phyloP scores from a whole-genome alignment of 306 rosid genomes.

The peach (Prunus persica) region Prunus_persica_NCBIv2 NC_034013.1:12281501-12282000 shows the following conservation, averaged over 20 bases:
- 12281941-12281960: slow-evolving; percentile 51
- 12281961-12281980: slow-evolving; percentile 86
- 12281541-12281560: not conserved
- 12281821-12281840: slow-evolving; percentile 25
- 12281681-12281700: not conserved
- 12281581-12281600: not conserved
- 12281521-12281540: not conserved
- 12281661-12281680: not conserved
- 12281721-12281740: not conserved
- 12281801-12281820: slow-evolving; percentile 27
- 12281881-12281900: slow-evolving; percentile 32
- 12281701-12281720: not conserved
- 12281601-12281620: not conserved
- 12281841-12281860: slow-evolving; percentile 50
- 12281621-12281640: not conserved
- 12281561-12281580: not conserved
- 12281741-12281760: too few relatives aligned
- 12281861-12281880: slow-evolving; percentile 37
- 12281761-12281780: not conserved
- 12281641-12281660: not conserved
- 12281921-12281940: slow-evolving; percentile 39
- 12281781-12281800: slow-evolving; percentile 4
- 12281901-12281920: slow-evolving; percentile 37
- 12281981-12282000: slow-evolving; percentile 66
- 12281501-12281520: not conserved